Conservation (phyloP, 129 eudicot genomes). For the Helianthus annuus region HanXRQr2.0-SUNRISE NC_035447.2:18008689-18009188, state of each 20-base stretch:
- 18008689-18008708: too few relatives aligned
- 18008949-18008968: too few relatives aligned
- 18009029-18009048: constrained; percentile 47
- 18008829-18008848: background rate
- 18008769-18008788: constrained; percentile 13
- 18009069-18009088: constrained; percentile 76
- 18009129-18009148: constrained; percentile 98
- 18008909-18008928: constrained; percentile 39
- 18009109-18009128: constrained; percentile 91
- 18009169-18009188: constrained; percentile 4
- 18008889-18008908: constrained; percentile 44
- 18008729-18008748: too few relatives aligned
- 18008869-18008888: constrained; percentile 65
- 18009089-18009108: constrained; percentile 68
- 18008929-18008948: too few relatives aligned
- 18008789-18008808: constrained; percentile 11
- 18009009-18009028: constrained; percentile 8
- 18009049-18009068: constrained; percentile 91
- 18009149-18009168: constrained; percentile 46
- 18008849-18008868: background rate
- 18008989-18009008: constrained; percentile 6
- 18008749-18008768: too few relatives aligned
- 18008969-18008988: too few relatives aligned
- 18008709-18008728: too few relatives aligned
- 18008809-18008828: background rate